Base-by-base conservation (phyloP, 139 green algal genomes). In the Nannochloris sp. region DNA sequence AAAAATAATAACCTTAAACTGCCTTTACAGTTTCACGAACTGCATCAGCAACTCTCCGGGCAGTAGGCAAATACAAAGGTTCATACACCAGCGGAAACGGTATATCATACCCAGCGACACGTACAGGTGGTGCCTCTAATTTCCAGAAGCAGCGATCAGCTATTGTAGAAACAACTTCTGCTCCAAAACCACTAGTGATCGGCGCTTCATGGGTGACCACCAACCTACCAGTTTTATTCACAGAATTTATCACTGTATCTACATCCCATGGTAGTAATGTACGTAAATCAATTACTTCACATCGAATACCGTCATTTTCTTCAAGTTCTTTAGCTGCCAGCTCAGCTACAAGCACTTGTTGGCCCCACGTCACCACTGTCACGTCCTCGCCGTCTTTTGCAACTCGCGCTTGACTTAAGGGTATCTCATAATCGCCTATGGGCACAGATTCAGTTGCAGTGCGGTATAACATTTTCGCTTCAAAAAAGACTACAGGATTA, bases 401-500 rank as follows among this genome's bases (percentile, higher is more conserved):
- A 3, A 87, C 6, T 3, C 70, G 57, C 3, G 90, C 91, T 36
- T 80, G 64, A 9, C 89, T 85, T 29, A 97, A 65, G 2, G 89
- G 84, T 0, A 95, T 55, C 14, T 60, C 71, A 62, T 85, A 96
- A 53, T 89, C 81, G 1, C 68, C 83, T 13, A 71, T 73, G 2
- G 87, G 86, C 25, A 97, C 91, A 5, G 89, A 80, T 70, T 95
- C 89, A 47, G 90, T 80, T 1, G 78, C 77, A 27, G 89, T 91
- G 19, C 91, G 85, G 68, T 97, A 97, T 81, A 92, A 64, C 77
- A 95, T 92, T 73, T 97, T 97, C 10, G 91, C 86, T 69, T 97
- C 91, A 13, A 97, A 88, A 74, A 97, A 96, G 0, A 97, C 61
- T 4, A 87, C 82, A 4, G 92, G 92, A 83, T 97, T 82, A 6